Base-by-base conservation (phyloP, 1,284 basidiomycete genomes). In the Coniferiporia weirii region DNA sequence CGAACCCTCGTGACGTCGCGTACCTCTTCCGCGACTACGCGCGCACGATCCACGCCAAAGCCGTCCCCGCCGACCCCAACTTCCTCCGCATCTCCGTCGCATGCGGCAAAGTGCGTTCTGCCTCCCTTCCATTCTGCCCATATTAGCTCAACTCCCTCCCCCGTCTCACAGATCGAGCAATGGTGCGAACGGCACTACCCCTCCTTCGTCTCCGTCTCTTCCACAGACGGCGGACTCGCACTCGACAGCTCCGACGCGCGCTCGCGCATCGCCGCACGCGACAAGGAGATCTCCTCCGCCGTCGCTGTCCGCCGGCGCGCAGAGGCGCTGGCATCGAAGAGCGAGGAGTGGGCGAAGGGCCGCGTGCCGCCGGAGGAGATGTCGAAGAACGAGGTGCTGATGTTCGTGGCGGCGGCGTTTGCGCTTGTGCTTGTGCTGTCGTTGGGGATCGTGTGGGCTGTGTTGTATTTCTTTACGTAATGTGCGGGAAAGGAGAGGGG, bases 101-200 rank as follows among this genome's bases (percentile, higher is more conserved):
- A 4, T 93, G 90, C 65, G 88, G 89, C 61, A 89, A 89, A 78
- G 84, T 85, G 59, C 55, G 62, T 57, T n/a, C 3, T n/a, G 13
- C 49, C 46, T 7, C 20, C 45, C 52, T 43, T 48, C 47, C 56
- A 12, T 57, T 38, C 47, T 49, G 12, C 27, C 13, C 27, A 10
- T 49, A 2, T 49, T 49, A 49, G 3, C 19, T 44, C 15, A 36
- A 10, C 17, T 27, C 47, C 22, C n/a, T n/a, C n/a, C 19, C 40
- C 1, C 27, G n/a, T 40, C 27, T 36, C 43, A 13, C 71, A 95
- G 91, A 91, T 97, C 70, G 93, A 96, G 66, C 84, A 87, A 74
- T 97, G 94, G 94, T 85, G 79, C 63, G 94, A 97, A 72, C 87
- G 85, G 67, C 80, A 93, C 73, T 95, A 91, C 73, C 93, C 93